Base-by-base conservation (phyloP, 306 rosid genomes). In the Arachis hypogaea region DNA sequence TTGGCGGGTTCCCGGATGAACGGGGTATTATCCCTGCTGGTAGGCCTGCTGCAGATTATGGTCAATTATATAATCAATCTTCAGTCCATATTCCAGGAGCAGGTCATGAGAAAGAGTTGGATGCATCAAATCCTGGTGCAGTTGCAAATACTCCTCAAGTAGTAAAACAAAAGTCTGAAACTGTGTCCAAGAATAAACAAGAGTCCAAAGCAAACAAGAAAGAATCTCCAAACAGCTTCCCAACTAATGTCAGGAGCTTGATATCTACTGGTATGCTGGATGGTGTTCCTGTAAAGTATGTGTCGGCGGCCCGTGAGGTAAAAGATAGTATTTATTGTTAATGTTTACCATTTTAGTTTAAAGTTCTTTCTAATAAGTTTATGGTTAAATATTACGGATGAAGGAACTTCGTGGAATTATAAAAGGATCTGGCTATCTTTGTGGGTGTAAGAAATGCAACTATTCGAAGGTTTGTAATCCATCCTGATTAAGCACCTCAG, bases 201-300 rank as follows among this genome's bases (percentile, higher is more conserved):
- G 93, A 89, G 54, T 18, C 55, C 75, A 92, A 86, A 85, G 44
- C 74, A 8, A 57, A 75, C n/a, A 86, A 71, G 87, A 89, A 89
- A 86, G 92, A 88, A 76, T 86, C 96, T 84, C 95, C 98, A 47
- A 90, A 88, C 78, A 86, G 91, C 87, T 90, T 92, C 65, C 98
- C 98, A 11, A 79, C 96, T 42, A 92, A 90, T 76, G 98, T 92
- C 80, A 82, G 96, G 79, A 85, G 88, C 82, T 84, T 92, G 86
- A 78, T 92, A 71, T 83, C 92, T 14, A 90, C 96, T 0, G 96
- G 96, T 59, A 92, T 92, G 77, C 90, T 90, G 59, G 96, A 92
- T 68, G 96, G 96, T 36, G 93, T 92, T 75, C 97, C 93, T 72
- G 89, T 92, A 3, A 92, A 92, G 84, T 92, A 92, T 68, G 86